Percentiles rank a stretch among this genome's conserved stretches.
phyloP scores from a whole-genome alignment of 1,284 basidiomycete genomes.

The Trichosporon sp. region DNA sequence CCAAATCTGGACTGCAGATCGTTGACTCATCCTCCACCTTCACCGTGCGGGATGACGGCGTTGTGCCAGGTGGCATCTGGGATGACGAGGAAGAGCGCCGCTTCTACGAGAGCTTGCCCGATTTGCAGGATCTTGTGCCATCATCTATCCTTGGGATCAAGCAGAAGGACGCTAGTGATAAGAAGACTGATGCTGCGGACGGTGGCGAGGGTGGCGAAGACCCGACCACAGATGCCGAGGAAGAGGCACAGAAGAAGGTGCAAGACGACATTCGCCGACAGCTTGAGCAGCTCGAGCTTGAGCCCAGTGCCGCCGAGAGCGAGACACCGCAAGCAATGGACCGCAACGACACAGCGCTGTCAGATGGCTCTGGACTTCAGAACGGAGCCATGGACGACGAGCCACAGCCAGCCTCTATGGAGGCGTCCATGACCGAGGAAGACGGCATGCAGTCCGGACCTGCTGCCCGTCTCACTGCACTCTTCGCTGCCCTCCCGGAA shows the following conservation, averaged over 20 bases:
- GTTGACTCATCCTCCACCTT: constrained; percentile 50
- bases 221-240: constrained; percentile 18
- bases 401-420: constrained; percentile 31
- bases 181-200: constrained; percentile 26
- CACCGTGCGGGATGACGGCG: constrained; percentile 56
- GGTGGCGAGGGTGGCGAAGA: constrained; percentile 23
- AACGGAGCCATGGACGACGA: constrained; percentile 20
- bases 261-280: constrained; percentile 53
- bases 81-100: constrained; percentile 93
- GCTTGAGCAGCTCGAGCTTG: constrained; percentile 34
- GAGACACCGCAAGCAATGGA: constrained; percentile 11
- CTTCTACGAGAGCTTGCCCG: constrained; percentile 91
- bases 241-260: constrained; percentile 41
- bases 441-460: constrained; percentile 62
- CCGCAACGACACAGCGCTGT: constrained; percentile 11
- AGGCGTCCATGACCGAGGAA: constrained; percentile 27
- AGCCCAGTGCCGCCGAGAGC: constrained; percentile 18
- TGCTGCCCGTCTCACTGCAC: constrained; percentile 80
- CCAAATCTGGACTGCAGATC: constrained; percentile 49
- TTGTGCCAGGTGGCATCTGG: constrained; percentile 75
- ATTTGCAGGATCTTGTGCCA: constrained; percentile 86
- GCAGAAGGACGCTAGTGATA: constrained; percentile 38
- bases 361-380: constrained; percentile 2
- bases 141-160: constrained; percentile 79
- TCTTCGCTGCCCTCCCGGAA: constrained; percentile 89